phyloP scores from a whole-genome alignment of 2,329 filamentous ascomycete genomes.

The Lasiodiplodia theobromae region DNA sequence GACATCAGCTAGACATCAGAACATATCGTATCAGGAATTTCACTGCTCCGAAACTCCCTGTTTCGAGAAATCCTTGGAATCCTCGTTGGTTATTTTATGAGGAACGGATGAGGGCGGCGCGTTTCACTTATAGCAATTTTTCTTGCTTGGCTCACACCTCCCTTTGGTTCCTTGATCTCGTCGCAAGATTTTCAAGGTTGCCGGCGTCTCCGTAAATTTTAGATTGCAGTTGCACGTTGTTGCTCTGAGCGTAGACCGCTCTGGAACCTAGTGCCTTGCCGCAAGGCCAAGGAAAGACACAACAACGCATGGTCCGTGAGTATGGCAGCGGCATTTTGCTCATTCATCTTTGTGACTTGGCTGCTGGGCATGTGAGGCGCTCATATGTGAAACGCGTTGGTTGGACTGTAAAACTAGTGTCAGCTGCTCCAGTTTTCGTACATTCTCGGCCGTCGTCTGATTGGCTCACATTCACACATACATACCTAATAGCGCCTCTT shows the following conservation, averaged over 20 bases:
- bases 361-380: too few relatives aligned
- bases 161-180: neutral
- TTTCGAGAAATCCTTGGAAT: neutral
- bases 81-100: neutral
- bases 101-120: neutral
- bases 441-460: neutral
- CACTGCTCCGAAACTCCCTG: neutral
- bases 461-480: neutral
- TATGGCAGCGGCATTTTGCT: too few relatives aligned
- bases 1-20: neutral
- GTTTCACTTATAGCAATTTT: neutral
- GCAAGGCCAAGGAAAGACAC: too few relatives aligned
- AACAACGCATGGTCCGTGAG: too few relatives aligned
- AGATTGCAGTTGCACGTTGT: neutral
- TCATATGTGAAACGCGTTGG: too few relatives aligned
- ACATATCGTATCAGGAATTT: neutral
- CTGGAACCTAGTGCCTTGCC: neutral
- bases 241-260: constrained; percentile 6
- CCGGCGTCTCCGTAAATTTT: neutral
- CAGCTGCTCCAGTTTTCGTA: neutral
- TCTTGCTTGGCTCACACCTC: neutral
- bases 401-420: too few relatives aligned
- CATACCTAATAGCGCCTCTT: neutral
- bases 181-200: neutral
- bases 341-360: too few relatives aligned